Base-by-base conservation (phyloP, 768 basidiomycete species). In the Zangia roseola region DNA sequence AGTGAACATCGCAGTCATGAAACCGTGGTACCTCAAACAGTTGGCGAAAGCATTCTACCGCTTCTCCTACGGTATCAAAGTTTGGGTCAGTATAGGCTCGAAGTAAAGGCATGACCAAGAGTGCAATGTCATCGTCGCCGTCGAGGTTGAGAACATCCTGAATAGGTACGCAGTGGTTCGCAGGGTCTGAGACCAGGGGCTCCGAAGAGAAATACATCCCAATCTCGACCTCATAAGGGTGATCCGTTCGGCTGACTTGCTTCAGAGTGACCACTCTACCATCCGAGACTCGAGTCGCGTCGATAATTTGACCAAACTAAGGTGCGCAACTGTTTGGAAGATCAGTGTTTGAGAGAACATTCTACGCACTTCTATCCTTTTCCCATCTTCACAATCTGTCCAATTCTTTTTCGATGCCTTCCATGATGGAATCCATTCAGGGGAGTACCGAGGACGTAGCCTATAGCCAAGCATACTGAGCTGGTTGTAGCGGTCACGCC, bases 361-460 rank as follows among this genome's bases (percentile, higher is more conserved):
- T 6, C 3, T 14, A 64, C 59, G 37, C 62, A 54, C 8, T 13
- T 21, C 9, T 30, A 42, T 13, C 25, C 34, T 43, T 6, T 38
- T 28, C 68, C 47, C 40, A n/a, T 57, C 58, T 44, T 59, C 58
- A 21, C 49, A 54, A 6, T 19, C 10, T 7, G n/a, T 17, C 25
- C 33, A 44, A 24, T 51, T 20, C 12, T 24, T 40, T 2, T 46
- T 50, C 13, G 23, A 50, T 42, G 7, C 17, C 26, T n/a, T 43
- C 73, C 73, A 74, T 61, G 71, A 31, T 21, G 40, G 66, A 5
- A 74, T 68, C 28, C 52, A 52, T 6, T 57, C 54, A n/a, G 59
- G 45, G 5, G 71, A 52, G 44, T 67, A 72, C 1, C 73, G 59
- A 1, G 66, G 56, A 2, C 71, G 66, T 9, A 74, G 60, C 10